Conservation (phyloP, 2,329 filamentous ascomycete species). For the Aspergillus luchuensis region DNA sequence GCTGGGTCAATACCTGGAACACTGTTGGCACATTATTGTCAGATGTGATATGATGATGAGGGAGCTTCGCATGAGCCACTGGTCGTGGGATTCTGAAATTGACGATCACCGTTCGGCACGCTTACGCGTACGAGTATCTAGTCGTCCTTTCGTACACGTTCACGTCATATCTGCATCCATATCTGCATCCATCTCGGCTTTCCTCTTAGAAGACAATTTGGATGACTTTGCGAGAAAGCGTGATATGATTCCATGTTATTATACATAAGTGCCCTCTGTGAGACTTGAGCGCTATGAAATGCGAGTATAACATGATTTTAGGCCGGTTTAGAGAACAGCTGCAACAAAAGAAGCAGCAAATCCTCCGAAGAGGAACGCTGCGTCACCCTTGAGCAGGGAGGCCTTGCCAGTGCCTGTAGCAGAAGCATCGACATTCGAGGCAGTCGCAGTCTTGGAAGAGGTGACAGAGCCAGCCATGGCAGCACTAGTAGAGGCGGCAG, state of each 20-base stretch:
- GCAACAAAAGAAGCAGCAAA: slow-evolving; percentile 7
- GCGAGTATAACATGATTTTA: too few species aligned
- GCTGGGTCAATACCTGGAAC: background rate
- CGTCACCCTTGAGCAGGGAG: background rate
- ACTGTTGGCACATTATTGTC: background rate
- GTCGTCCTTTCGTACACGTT: too few species aligned
- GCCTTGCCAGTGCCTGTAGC: slow-evolving; percentile 1
- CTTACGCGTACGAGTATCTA: too few species aligned
- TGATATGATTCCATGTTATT: too few species aligned
- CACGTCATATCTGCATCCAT: too few species aligned
- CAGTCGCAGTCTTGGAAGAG: background rate
- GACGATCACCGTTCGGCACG: too few species aligned
- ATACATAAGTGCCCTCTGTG: too few species aligned
- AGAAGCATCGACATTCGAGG: background rate
- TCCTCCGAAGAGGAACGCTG: slow-evolving; percentile 13
- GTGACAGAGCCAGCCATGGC: background rate
- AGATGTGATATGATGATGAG: background rate
- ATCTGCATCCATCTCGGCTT: too few species aligned
- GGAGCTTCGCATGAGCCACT: background rate
- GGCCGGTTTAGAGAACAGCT: background rate
- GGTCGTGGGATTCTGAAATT: background rate
- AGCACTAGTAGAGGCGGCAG: background rate
- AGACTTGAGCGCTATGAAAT: too few species aligned
- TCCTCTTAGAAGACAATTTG: too few species aligned
- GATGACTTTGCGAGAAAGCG: too few species aligned